phyloP scores from a whole-genome alignment of 2,329 filamentous ascomycete species.

The Lojkania enalia region DNA sequence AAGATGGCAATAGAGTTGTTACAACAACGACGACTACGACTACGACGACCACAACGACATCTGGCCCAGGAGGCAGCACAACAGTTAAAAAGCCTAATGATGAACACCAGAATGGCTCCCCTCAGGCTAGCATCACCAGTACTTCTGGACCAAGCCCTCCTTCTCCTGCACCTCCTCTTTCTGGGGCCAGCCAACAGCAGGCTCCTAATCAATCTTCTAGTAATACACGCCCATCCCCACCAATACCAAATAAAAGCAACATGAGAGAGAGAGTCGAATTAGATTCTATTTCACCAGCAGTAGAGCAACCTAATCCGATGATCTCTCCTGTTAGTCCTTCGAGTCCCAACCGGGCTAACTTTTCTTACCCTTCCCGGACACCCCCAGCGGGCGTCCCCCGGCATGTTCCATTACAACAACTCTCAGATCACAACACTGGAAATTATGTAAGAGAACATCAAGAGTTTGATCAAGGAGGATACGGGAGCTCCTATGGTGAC shows the following conservation, averaged over 20 bases:
- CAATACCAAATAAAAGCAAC: constrained; percentile 41
- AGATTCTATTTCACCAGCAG: constrained; percentile 36
- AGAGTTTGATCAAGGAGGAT: constrained; percentile 18
- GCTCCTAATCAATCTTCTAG: constrained; percentile 3
- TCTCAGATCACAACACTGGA: constrained; percentile 3
- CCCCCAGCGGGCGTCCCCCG: constrained; percentile 38
- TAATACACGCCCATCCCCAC: constrained; percentile 28
- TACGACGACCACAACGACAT: constrained; percentile 42
- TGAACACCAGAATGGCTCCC: constrained; percentile 8
- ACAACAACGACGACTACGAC: constrained; percentile 43
- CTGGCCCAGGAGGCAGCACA: constrained; percentile 38
- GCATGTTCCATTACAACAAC: constrained; percentile 24
- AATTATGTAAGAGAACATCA: constrained; percentile 23
- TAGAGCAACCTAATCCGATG: constrained; percentile 40
- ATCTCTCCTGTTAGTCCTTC: constrained; percentile 29
- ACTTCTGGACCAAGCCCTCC: constrained; percentile 41
- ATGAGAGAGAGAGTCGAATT: constrained; percentile 41
- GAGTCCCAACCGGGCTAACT: constrained; percentile 37
- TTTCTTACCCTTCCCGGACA: constrained; percentile 40
- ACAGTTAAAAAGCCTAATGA: constrained; percentile 35
- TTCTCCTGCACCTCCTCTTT: constrained; percentile 26
- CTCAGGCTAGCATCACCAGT: constrained; percentile 30
- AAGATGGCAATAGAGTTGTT: constrained; percentile 37
- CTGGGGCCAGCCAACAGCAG: constrained; percentile 8
- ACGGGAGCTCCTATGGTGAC: constrained; percentile 1